Evolutionary conservation across 2,329 filamentous ascomycete genomes (phyloP), one percentile per base, ranked within the genome.

Genomic region (Elsinoe australis): DNA sequence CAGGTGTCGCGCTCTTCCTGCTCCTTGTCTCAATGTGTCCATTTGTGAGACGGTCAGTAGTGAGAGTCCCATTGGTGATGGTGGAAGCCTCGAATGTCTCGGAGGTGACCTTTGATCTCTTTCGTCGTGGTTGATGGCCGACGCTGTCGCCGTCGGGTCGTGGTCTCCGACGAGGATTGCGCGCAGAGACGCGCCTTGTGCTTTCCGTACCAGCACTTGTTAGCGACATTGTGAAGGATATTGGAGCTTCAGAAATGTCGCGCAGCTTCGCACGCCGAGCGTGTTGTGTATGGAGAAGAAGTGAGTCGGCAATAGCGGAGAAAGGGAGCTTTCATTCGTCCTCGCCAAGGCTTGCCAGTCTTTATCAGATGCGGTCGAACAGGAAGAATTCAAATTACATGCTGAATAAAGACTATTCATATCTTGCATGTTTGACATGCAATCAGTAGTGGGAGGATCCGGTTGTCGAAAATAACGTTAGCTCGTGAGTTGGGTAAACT

Each of bases 51-150:
- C 21, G 12, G 14, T 64, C 35, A 14, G 12, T n/a, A 3, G 18
- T 63, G 22, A 58, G 49, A 17, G 61, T 56, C 34, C 55, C 52
- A 10, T 59, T 59, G 46, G 38, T 41, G 18, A 48, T 17, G 2
- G 24, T 50, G n/a, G 35, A 47, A 3, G 36, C 28, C 7, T 41
- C 31, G 22, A 66, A 66, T 14, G 58, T 61, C 15, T 64, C 62
- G 28, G 64, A 61, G 31, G 61, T 61, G 48, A 69, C 55, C 53
- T 67, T 68, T 58, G 64, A 68, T 46, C 67, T 64, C 57, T 69
- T 69, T 33, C 64, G 56, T 49, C 62, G 61, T 41, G 61, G 61
- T 51, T 66, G 64, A 34, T 57, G 52, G 51, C 62, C 59, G 15
- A 58, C 53, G 41, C 61, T 64, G 35, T 65, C 65, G 31, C 64